Conservation (phyloP, 1,139 yeast species). For the Kodamaea suecica region DNA sequence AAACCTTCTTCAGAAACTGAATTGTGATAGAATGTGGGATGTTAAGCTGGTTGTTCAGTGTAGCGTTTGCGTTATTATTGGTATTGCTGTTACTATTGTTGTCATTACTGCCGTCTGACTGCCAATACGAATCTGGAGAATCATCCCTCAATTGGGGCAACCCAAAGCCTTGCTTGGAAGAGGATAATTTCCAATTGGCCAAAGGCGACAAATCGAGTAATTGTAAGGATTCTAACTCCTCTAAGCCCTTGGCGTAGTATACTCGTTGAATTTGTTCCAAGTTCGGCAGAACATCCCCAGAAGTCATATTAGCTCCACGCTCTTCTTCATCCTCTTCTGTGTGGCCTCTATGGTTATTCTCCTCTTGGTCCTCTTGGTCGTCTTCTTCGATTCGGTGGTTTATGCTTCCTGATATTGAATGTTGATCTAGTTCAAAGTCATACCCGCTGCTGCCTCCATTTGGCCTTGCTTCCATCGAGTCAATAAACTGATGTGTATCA, state of each 20-base stretch:
- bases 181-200: constrained; percentile 85
- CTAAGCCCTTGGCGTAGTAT: constrained; percentile 47
- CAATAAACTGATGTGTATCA: constrained; percentile 11
- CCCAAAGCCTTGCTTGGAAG: constrained; percentile 71
- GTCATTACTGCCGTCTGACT: constrained; percentile 74
- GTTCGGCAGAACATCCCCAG: constrained; percentile 19
- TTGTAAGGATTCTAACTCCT: constrained; percentile 56
- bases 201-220: constrained; percentile 71
- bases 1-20: constrained; percentile 76
- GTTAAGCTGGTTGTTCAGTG: constrained; percentile 39
- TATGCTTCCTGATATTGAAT: constrained; percentile 4
- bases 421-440: constrained; percentile 10
- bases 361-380: constrained; percentile 8
- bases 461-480: constrained; percentile 8
- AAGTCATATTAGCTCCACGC: constrained; percentile 7
- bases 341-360: constrained; percentile 5
- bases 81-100: constrained; percentile 18
- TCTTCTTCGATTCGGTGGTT: constrained; percentile 3
- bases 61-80: constrained; percentile 24
- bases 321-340: constrained; percentile 11
- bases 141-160: constrained; percentile 70
- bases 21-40: constrained; percentile 84
- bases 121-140: constrained; percentile 81
- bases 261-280: constrained; percentile 34
- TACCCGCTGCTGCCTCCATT: constrained; percentile 2